These are phyloP conservation scores for Fusarium globosum DNA, from an alignment of 2,329 filamentous ascomycete genomes.

Conservation along the genomic window DNA sequence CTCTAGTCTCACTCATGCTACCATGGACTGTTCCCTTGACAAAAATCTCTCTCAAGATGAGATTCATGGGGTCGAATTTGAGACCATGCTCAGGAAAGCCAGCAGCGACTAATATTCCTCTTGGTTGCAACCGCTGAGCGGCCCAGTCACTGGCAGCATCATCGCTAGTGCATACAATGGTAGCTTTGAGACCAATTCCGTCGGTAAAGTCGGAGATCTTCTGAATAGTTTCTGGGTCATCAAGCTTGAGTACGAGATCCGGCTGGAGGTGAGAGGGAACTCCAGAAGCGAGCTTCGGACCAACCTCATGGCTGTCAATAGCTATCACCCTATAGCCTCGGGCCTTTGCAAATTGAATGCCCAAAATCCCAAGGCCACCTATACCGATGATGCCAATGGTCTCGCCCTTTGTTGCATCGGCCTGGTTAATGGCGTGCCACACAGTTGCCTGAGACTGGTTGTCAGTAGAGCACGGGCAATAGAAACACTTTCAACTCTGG, in stretches of 20 bases:
- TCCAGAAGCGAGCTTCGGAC: conserved; percentile 29
- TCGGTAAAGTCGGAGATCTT: conserved; percentile 31
- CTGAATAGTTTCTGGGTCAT: conserved; percentile 7
- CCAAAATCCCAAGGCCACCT: conserved; percentile 44
- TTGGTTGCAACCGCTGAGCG: conserved; percentile 23
- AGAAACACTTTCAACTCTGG: not conserved
- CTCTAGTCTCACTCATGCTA: conserved; percentile 25
- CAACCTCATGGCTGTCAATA: conserved; percentile 39
- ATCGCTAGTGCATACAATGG: conserved; percentile 26
- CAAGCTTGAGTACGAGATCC: conserved; percentile 25
- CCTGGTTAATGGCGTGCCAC: conserved; percentile 32
- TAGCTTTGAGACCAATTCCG: conserved; percentile 23
- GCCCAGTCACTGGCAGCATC: conserved; percentile 35
- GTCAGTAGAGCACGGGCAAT: not conserved
- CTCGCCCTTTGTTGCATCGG: conserved; percentile 2
- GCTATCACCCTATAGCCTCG: conserved; percentile 44
- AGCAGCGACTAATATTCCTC: conserved; percentile 17
- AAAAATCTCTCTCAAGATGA: conserved; percentile 25
- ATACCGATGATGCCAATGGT: conserved; percentile 35
- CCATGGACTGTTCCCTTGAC: conserved; percentile 30
- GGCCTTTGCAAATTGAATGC: conserved; percentile 44
- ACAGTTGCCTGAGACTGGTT: conserved; percentile 23
- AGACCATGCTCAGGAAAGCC: conserved; percentile 32
- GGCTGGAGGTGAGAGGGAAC: conserved; percentile 29
- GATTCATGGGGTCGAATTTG: conserved; percentile 34